Percentiles rank a stretch among this genome's conserved stretches.
phyloP scores from a whole-genome alignment of 805 yeast species.

The Schwanniomyces pseudopolymorphus region DNA sequence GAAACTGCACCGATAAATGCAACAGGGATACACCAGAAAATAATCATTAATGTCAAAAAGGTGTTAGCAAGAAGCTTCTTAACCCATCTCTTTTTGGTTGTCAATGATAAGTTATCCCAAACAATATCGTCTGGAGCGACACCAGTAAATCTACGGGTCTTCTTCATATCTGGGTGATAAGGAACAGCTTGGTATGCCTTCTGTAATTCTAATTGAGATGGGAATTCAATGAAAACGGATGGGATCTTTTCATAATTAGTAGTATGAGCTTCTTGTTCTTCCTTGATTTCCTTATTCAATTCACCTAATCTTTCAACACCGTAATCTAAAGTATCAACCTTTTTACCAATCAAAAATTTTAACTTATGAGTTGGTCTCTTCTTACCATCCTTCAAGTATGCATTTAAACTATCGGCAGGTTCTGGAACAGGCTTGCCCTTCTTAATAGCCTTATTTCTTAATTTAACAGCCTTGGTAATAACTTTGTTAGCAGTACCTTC shows the following conservation, averaged over 20 bases:
- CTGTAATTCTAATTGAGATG: conserved; percentile 84
- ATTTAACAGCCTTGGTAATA: conserved; percentile 57
- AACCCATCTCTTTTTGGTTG: conserved; percentile 54
- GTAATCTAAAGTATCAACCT: conserved; percentile 81
- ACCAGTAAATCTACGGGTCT: conserved; percentile 55
- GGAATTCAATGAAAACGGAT: conserved; percentile 79
- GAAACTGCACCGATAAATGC: conserved; percentile 77
- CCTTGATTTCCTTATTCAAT: conserved; percentile 62
- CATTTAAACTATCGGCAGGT: conserved; percentile 55
- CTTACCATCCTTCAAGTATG: conserved; percentile 62
- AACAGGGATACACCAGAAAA: conserved; percentile 72
- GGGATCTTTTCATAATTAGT: conserved; percentile 49
- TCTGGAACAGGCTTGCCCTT: conserved; percentile 55
- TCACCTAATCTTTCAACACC: conserved; percentile 66
- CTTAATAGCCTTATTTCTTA: conserved; percentile 55
- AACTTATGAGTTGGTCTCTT: conserved; percentile 84
- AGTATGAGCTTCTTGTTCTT: conserved; percentile 54
- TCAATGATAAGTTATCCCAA: conserved; percentile 74
- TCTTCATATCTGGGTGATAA: conserved; percentile 47
- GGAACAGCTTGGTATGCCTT: conserved; percentile 83
- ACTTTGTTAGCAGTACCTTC: conserved; percentile 67
- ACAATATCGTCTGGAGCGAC: conserved; percentile 78
- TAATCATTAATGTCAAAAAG: conserved; percentile 61
- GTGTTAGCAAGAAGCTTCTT: conserved; percentile 61
- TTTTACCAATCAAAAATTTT: conserved; percentile 70